A percentile compares a stretch with the other conserved stretches of the same genome.
phyloP scores from a whole-genome alignment of 164 flowering plant species.

The Vitis labrusca region DNA sequence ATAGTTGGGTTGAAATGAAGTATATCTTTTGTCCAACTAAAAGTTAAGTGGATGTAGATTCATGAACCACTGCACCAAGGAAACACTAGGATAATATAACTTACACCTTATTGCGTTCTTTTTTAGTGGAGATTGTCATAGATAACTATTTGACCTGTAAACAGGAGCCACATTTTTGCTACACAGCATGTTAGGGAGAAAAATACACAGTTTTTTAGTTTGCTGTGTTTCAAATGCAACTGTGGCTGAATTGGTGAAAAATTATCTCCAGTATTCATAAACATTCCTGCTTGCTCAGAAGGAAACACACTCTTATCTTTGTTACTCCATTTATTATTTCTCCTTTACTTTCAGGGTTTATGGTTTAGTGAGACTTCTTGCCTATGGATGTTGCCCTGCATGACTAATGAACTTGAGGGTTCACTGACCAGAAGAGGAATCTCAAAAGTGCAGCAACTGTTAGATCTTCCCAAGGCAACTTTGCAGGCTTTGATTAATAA shows the following conservation, averaged over 20 bases:
- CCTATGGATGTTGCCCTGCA: constrained; percentile 88
- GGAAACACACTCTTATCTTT: not conserved
- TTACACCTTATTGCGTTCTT: too few relatives aligned
- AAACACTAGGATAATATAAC: too few relatives aligned
- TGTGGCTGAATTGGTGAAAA: not conserved
- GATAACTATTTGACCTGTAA: too few relatives aligned
- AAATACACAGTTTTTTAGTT: too few relatives aligned
- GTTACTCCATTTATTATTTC: constrained; percentile 6
- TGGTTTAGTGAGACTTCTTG: constrained; percentile 74
- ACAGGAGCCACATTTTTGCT: too few relatives aligned
- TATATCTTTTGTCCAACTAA: too few relatives aligned
- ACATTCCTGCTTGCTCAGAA: not conserved
- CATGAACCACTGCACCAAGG: too few relatives aligned
- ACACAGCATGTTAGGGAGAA: too few relatives aligned
- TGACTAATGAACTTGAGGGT: constrained; percentile 62
- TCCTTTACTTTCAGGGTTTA: constrained; percentile 52
- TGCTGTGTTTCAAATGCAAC: not conserved
- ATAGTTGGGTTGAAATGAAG: too few relatives aligned
- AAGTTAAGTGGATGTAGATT: too few relatives aligned
- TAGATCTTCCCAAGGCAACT: constrained; percentile 48
- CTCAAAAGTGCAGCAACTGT: constrained; percentile 58
- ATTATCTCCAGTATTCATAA: not conserved
- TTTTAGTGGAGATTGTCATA: too few relatives aligned
- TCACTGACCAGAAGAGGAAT: constrained; percentile 53
- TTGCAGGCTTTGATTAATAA: constrained; percentile 52